Conservation (phyloP, 768 basidiomycete species). For the Amanita exitialis region DNA sequence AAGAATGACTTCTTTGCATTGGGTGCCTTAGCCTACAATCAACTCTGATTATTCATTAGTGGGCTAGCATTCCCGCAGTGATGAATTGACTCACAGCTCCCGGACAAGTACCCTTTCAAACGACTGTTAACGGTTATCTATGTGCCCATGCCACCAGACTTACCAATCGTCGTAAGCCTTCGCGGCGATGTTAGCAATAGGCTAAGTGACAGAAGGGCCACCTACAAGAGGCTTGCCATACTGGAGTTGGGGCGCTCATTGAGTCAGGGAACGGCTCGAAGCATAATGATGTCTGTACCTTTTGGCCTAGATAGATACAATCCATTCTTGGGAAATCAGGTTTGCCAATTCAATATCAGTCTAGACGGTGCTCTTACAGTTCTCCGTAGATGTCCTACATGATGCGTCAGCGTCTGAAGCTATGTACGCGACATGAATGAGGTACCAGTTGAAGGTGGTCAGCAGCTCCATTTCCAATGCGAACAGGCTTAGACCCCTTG, state of each 20-base stretch:
- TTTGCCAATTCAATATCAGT: not conserved
- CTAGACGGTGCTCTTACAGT: slow-evolving; percentile 36
- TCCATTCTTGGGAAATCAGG: slow-evolving; percentile 54
- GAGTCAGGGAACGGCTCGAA: not conserved
- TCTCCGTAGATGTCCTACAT: slow-evolving; percentile 93
- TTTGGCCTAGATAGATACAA: slow-evolving; percentile 94
- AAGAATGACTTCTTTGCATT: not conserved
- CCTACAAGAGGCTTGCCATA: slow-evolving; percentile 70
- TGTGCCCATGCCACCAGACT: not conserved
- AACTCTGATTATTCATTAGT: slow-evolving; percentile 32
- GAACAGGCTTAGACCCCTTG: slow-evolving; percentile 75
- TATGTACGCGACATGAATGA: slow-evolving; percentile 9
- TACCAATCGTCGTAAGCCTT: slow-evolving; percentile 35
- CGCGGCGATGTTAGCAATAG: not conserved
- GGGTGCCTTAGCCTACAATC: slow-evolving; percentile 45
- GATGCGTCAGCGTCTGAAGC: not conserved
- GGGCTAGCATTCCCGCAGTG: not conserved
- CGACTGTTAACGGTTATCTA: not conserved
- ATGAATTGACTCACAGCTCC: slow-evolving; percentile 49
- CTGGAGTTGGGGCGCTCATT: slow-evolving; percentile 21
- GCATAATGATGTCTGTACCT: slow-evolving; percentile 33
- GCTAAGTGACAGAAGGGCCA: slow-evolving; percentile 4
- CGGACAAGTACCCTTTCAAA: slow-evolving; percentile 53
- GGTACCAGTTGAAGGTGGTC: slow-evolving; percentile 82
- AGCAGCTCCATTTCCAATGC: slow-evolving; percentile 94